Base-by-base conservation (phyloP, 2,329 filamentous ascomycete species). In the Arthrobotrys musiformis region DNA sequence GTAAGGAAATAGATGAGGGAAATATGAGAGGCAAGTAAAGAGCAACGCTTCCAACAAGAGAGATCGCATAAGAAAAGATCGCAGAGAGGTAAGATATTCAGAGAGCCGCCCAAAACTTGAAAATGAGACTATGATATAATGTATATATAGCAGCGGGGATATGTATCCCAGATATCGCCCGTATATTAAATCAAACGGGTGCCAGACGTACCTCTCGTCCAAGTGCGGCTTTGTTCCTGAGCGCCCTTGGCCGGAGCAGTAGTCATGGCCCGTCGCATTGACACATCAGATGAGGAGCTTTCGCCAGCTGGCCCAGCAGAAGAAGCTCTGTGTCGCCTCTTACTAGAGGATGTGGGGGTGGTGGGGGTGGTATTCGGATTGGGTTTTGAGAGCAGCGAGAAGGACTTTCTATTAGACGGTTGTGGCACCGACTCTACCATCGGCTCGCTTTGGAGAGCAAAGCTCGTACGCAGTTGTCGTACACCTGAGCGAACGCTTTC, bases 141-240 rank as follows among this genome's bases (percentile, higher is more conserved):
- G 40, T 61, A 60, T 70, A 69, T 69, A 70, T 70, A 50, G 50
- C 48, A 30, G 62, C 46, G 63, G 70, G 63, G 30, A 60, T 56
- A 70, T 58, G 8, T 58, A 26, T 70, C 50, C 40, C 42, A 42
- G 42, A 69, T 56, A 61, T 33, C 40, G 48, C 64, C 66, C 58
- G 64, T 64, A 64, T 52, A 76, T 70, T 76, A 76, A 50, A 66
- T 50, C 50, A 69, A 19, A 54, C 72, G 72, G 7, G 58, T 60
- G n/a, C 69, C 63, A 44, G 72, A 76, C 72, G 50, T 48, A 26
- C 72, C 64, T 58, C 72, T 76, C 64, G 48, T n/a, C 64, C 33
- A 76, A 58, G 72, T 70, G 58, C 72, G 72, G 60, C 64, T 76
- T 69, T 60, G 72, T 76, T 76, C 72, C 64, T 64, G 72, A 76